A percentile compares a stretch with the other conserved stretches of the same genome.
These are phyloP conservation scores for Ceratobasidium sp. DNA, from an alignment of 1,284 basidiomycete genomes.

Conservation along the genomic window DNA sequence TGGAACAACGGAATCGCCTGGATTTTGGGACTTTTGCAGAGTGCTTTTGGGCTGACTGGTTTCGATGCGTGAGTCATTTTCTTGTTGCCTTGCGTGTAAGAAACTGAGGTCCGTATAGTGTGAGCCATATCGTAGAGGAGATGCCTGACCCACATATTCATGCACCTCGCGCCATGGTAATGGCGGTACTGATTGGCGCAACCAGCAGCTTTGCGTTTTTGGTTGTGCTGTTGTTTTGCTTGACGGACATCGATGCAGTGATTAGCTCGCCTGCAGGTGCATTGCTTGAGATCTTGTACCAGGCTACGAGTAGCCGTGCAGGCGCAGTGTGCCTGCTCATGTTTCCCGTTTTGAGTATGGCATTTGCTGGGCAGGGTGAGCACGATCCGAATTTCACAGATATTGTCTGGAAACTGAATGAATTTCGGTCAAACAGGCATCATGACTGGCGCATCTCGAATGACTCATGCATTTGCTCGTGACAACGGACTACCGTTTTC, in stretches of 20 bases:
- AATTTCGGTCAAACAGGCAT: constrained; percentile 51
- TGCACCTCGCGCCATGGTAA: constrained; percentile 65
- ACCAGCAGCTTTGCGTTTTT: constrained; percentile 66
- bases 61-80: constrained; percentile 30
- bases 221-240: constrained; percentile 71
- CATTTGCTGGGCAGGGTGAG: constrained; percentile 43
- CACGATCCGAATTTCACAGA: neutral
- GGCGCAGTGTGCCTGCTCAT: constrained; percentile 65
- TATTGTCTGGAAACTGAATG: neutral
- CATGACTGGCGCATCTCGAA: constrained; percentile 69
- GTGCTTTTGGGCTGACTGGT: constrained; percentile 36
- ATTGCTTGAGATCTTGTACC: constrained; percentile 70
- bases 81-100: neutral
- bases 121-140: constrained; percentile 63
- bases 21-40: constrained; percentile 35
- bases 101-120: neutral
- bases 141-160: constrained; percentile 64
- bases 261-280: constrained; percentile 65
- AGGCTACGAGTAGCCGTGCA: constrained; percentile 63
- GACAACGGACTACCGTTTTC: constrained; percentile 72
- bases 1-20: constrained; percentile 36
- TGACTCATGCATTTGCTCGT: constrained; percentile 73
- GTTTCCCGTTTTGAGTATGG: constrained; percentile 54
- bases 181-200: constrained; percentile 69
- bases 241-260: constrained; percentile 63